Conservation (phyloP, 257 asterid genomes). For the Primulina eburnea region DNA sequence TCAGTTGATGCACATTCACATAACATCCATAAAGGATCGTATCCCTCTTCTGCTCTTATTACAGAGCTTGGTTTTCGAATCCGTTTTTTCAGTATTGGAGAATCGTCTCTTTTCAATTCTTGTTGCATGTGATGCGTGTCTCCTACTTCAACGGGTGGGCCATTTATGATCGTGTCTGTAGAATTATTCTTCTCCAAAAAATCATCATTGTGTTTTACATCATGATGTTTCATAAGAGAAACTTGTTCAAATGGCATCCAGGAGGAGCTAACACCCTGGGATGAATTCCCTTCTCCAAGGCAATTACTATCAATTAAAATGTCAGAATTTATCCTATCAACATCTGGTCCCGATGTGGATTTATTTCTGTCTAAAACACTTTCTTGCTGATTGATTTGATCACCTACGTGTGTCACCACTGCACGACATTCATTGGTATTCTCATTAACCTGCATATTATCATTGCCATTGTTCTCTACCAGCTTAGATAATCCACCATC, state of each 20-base stretch:
- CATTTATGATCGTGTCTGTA: background rate
- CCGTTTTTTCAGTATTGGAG: constrained; percentile 18
- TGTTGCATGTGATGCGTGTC: constrained; percentile 5
- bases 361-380: background rate
- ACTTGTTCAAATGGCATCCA: background rate
- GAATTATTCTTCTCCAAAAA: background rate
- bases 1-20: background rate
- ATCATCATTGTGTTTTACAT: background rate
- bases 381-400: background rate
- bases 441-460: constrained; percentile 1
- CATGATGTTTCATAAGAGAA: background rate
- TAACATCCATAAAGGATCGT: constrained; percentile 25
- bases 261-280: background rate
- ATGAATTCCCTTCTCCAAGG: background rate
- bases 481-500: background rate
- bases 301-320: background rate
- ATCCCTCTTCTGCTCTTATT: constrained; percentile 25
- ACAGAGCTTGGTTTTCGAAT: constrained; percentile 21
- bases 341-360: background rate
- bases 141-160: constrained; percentile 4
- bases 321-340: background rate
- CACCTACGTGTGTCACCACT: background rate
- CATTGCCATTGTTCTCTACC: constrained; percentile 5
- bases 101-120: constrained; percentile 16
- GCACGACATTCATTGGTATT: constrained; percentile 6